A percentile compares a stretch with the other conserved stretches of the same genome.
Conservation (phyloP, 106 monocot genomes). For the Agapanthus africanus region DNA sequence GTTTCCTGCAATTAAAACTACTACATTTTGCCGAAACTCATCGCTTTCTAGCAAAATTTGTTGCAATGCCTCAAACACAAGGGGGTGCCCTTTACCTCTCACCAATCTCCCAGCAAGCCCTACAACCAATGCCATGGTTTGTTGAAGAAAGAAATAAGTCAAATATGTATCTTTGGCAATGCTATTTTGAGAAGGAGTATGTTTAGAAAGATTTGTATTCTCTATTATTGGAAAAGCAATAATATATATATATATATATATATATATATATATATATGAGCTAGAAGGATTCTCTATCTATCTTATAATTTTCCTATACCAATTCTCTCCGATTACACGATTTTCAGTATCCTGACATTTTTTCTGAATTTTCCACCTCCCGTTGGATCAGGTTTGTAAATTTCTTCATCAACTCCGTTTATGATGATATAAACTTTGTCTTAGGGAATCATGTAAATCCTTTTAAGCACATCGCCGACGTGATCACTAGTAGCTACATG, state of each 20-base stretch:
- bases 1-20: constrained; percentile 61
- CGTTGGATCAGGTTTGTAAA: constrained; percentile 32
- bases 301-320: no score
- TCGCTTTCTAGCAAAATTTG: constrained; percentile 34
- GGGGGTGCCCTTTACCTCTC: constrained; percentile 79
- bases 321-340: no score
- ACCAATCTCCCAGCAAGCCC: constrained; percentile 77
- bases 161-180: no score
- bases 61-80: constrained; percentile 69
- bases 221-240: no score
- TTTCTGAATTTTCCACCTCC: constrained; percentile 27
- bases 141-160: no score
- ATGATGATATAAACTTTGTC: constrained; percentile 63
- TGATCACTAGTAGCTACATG: constrained; percentile 87
- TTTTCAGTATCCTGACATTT: constrained; percentile 33
- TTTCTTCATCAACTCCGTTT: constrained; percentile 61
- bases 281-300: no score
- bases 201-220: no score
- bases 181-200: no score
- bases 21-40: constrained; percentile 20
- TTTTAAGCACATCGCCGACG: constrained; percentile 67
- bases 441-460: constrained; percentile 80
- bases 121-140: no score
- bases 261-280: no score
- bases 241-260: no score